These are phyloP conservation scores for Excoecaria cochinchinensis DNA, from an alignment of 345 rosid genomes.

Conservation along the genomic window DNA sequence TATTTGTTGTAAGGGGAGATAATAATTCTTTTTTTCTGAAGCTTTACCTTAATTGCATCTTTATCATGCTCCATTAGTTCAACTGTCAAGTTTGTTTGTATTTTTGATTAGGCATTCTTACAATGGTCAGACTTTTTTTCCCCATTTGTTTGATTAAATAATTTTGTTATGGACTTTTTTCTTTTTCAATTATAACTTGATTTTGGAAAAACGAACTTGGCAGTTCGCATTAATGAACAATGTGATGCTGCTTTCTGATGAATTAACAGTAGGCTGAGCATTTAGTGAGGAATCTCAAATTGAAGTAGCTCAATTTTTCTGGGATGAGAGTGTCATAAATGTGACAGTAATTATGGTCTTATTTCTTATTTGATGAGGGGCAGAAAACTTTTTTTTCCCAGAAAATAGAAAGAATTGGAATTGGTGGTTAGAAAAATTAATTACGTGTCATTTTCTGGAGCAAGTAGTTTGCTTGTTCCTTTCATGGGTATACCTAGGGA, in stretches of 20 bases:
- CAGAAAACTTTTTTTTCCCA: neutral
- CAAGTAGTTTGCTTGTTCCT: slow-evolving; percentile 12
- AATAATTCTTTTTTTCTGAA: neutral
- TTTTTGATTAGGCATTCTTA: neutral
- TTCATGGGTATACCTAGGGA: slow-evolving; percentile 8
- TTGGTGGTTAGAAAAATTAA: neutral
- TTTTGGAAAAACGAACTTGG: neutral
- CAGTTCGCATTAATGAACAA: neutral
- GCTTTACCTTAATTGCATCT: neutral
- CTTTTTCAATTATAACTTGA: neutral
- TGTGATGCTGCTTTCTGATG: neutral
- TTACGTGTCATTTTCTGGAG: slow-evolving; percentile 10
- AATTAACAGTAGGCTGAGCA: neutral
- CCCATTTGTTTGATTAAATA: neutral
- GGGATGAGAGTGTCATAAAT: neutral
- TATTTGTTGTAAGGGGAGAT: neutral
- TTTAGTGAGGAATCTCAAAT: neutral
- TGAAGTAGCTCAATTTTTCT: neutral
- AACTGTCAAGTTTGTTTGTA: neutral
- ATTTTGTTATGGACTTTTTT: neutral
- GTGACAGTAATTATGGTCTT: neutral
- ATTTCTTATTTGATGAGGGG: neutral
- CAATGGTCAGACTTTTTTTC: neutral
- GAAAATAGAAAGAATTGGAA: neutral
- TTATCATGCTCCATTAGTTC: neutral